A percentile compares a stretch with the other conserved stretches of the same genome.
Evolutionary conservation across 306 rosid species (phyloP).

Genomic region (Dryas alaskensis): DNA sequence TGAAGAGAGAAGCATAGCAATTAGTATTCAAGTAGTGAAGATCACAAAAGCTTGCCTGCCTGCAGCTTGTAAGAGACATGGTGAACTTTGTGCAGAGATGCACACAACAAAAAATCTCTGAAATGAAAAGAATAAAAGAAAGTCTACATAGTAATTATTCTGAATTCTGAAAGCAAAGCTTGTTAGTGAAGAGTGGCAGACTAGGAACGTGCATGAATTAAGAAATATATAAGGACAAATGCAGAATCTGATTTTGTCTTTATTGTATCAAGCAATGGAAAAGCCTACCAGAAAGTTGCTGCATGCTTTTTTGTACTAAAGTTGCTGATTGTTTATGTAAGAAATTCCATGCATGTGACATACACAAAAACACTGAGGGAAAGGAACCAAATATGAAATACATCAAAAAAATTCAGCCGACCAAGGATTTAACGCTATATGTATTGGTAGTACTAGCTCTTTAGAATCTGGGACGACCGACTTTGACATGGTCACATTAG

Average conservation of each 20-base stretch:
- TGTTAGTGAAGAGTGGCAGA: no score
- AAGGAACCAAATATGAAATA: background rate
- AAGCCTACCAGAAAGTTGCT: no score
- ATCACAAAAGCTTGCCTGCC: background rate
- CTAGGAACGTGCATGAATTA: background rate
- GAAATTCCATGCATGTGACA: background rate
- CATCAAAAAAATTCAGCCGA: background rate
- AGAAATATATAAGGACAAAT: background rate
- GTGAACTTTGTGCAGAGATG: background rate
- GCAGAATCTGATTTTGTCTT: background rate
- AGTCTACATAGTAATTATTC: background rate
- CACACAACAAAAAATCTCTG: background rate
- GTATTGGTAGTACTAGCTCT: background rate
- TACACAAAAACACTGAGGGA: background rate
- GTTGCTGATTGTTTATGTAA: no score
- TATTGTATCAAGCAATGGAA: no score
- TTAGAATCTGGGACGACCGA: background rate
- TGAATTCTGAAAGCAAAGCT: no score
- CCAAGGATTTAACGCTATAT: background rate
- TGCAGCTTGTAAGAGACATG: background rate
- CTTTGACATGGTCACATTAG: constrained; percentile 32
- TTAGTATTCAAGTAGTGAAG: background rate
- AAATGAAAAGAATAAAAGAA: background rate
- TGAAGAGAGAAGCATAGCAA: background rate
- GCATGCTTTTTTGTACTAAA: no score